Conservation (phyloP, 202 grass and related monocot genomes). For the Panicum hallii region DNA sequence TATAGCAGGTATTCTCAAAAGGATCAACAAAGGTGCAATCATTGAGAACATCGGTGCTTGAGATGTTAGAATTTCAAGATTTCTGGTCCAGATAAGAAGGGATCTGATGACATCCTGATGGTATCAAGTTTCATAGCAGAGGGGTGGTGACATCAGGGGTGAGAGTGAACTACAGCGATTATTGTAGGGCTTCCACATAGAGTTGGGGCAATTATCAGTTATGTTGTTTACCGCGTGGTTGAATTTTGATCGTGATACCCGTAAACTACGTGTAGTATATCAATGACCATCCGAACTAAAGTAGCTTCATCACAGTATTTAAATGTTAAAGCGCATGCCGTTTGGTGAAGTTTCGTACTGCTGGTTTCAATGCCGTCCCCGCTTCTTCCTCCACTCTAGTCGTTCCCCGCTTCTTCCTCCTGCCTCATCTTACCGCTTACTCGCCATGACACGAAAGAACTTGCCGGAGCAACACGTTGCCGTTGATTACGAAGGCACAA, state of each 20-base stretch:
- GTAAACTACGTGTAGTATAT: not conserved
- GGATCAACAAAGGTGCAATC: conserved; percentile 75
- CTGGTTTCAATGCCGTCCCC: no score
- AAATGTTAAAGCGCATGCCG: not conserved
- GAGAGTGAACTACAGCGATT: not conserved
- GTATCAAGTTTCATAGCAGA: not conserved
- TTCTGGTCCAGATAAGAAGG: conserved; percentile 23
- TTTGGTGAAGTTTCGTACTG: not conserved
- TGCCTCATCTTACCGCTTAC: no score
- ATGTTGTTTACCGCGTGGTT: not conserved
- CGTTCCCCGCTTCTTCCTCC: no score
- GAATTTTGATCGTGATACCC: conserved; percentile 6
- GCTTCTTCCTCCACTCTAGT: no score
- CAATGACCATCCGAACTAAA: not conserved
- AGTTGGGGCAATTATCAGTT: not conserved
- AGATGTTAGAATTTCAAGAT: not conserved
- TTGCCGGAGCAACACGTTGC: no score
- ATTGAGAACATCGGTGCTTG: conserved; percentile 87
- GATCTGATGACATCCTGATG: not conserved
- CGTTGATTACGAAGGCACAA: no score
- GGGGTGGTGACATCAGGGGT: not conserved
- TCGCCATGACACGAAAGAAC: no score
- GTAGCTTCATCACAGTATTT: not conserved
- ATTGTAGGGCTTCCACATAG: not conserved
- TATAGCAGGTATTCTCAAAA: conserved; percentile 94